Conservation (phyloP, 805 yeast species). For the Millerozyma miso region DNA sequence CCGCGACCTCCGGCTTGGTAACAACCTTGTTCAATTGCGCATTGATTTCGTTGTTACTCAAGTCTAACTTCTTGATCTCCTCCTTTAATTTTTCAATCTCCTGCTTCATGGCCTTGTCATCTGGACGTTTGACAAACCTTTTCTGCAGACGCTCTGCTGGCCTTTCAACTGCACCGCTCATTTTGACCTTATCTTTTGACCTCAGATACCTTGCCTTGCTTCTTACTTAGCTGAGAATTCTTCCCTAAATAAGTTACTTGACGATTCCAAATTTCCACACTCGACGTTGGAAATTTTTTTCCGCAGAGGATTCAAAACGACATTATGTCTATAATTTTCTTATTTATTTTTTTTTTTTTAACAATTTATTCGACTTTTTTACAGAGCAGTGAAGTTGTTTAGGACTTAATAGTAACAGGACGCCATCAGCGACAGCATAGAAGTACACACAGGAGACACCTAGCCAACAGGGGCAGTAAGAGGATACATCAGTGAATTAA, state of each 20-base stretch:
- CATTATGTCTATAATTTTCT: too few species aligned
- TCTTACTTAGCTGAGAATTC: too few species aligned
- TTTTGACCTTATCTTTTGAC: not conserved
- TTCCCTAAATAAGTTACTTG: not conserved
- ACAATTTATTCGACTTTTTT: too few species aligned
- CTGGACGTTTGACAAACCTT: slow-evolving; percentile 71
- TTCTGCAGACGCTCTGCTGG: slow-evolving; percentile 25
- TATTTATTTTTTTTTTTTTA: too few species aligned
- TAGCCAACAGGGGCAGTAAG: too few species aligned
- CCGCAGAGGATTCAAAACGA: not conserved
- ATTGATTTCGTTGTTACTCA: slow-evolving; percentile 46
- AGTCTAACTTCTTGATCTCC: slow-evolving; percentile 62
- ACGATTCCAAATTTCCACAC: not conserved
- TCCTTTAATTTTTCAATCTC: slow-evolving; percentile 51
- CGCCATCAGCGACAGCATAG: too few species aligned
- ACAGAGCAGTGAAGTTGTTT: too few species aligned
- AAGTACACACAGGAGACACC: too few species aligned
- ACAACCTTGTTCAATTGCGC: slow-evolving; percentile 47
- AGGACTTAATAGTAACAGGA: too few species aligned
- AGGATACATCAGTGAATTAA: too few species aligned
- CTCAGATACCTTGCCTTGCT: not conserved
- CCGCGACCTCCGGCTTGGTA: slow-evolving; percentile 26
- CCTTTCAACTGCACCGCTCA: slow-evolving; percentile 1
- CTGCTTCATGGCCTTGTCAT: slow-evolving; percentile 58
- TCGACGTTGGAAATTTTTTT: not conserved